Base-by-base conservation (phyloP, 2,329 filamentous ascomycete species). In the Trichophyton benhamiae region DNA sequence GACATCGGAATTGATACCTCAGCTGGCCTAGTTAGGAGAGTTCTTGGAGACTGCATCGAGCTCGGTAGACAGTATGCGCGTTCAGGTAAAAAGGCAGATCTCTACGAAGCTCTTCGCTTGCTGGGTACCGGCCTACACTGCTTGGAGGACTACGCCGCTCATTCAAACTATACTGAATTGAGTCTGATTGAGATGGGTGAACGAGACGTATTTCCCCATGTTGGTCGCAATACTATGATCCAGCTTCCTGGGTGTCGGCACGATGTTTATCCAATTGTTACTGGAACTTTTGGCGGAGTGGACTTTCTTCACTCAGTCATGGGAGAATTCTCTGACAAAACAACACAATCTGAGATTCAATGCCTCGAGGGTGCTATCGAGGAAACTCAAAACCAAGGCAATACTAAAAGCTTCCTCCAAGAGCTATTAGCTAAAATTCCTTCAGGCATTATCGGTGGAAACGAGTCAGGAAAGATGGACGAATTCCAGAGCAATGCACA, bases 221-320 rank as follows among this genome's bases (percentile, higher is more conserved):
- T 94, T 60, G 92, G 92, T 41, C 81, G 84, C 62, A 77, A 83
- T 67, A 90, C 90, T n/a, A 77, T 79, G 69, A 78, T 96, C 30
- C 78, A 83, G 53, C 80, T 96, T 30, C 78, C 81, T 38, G 90
- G 88, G 52, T 86, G 83, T 62, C 79, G 80, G 22, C 71, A 79
- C 38, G 70, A 80, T 3, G 88, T 96, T 63, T 96, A 88, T 68
- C 91, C 91, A 5, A 78, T 92, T 64, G 82, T 95, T 52, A 96
- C 91, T 0, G 91, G 92, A 63, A 96, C 91, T 5, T 96, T 96
- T 74, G 91, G 91, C 64, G 91, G 91, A 65, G 91, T 96, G 13
- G 92, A 96, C 70, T 96, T 96, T 76, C 78, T 96, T 63, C 90
- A 95, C 77, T 94, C 88, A 0, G 91, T 95, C 33, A 88, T 84